Evolutionary conservation across 371 early-diverging fungal genomes (phyloP).

Genomic region (Mucor saturninus): DNA sequence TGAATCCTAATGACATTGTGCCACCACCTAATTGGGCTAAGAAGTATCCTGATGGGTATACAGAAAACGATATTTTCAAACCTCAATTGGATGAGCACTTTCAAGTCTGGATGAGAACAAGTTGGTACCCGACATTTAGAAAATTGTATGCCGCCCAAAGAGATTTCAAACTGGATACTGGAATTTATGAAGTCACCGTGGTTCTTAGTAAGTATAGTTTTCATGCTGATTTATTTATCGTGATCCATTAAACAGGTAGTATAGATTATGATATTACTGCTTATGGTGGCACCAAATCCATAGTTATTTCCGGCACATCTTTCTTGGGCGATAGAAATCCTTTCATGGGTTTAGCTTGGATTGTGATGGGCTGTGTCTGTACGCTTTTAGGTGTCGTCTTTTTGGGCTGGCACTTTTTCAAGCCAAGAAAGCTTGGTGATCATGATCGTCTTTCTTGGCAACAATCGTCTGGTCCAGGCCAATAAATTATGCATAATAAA

Average conservation of each 20-base stretch:
- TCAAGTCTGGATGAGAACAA: constrained; percentile 94
- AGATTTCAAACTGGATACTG: constrained; percentile 53
- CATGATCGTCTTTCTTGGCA: constrained; percentile 97
- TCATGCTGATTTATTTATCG: no score
- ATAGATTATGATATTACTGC: constrained; percentile 80
- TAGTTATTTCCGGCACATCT: constrained; percentile 94
- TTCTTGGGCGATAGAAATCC: constrained; percentile 95
- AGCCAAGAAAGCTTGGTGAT: constrained; percentile 96
- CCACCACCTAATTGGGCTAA: constrained; percentile 75
- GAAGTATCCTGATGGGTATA: constrained; percentile 55
- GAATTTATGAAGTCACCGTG: constrained; percentile 62
- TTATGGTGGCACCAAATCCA: constrained; percentile 93
- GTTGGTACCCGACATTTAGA: constrained; percentile 89
- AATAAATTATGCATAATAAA: constrained; percentile 4
- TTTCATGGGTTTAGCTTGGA: constrained; percentile 93
- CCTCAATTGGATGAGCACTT: constrained; percentile 80
- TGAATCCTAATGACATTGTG: constrained; percentile 42
- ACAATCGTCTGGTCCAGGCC: constrained; percentile 47
- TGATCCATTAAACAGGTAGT: no score
- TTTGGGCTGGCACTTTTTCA: constrained; percentile 86
- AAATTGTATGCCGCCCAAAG: constrained; percentile 82
- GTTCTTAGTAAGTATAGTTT: constrained; percentile 48
- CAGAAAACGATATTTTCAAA: constrained; percentile 55
- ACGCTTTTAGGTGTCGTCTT: constrained; percentile 88
- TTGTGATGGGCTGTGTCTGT: constrained; percentile 88